Evolutionary conservation across 192 early-diverging fungal genomes (phyloP).

Genomic region (Coemansia sp.): DNA sequence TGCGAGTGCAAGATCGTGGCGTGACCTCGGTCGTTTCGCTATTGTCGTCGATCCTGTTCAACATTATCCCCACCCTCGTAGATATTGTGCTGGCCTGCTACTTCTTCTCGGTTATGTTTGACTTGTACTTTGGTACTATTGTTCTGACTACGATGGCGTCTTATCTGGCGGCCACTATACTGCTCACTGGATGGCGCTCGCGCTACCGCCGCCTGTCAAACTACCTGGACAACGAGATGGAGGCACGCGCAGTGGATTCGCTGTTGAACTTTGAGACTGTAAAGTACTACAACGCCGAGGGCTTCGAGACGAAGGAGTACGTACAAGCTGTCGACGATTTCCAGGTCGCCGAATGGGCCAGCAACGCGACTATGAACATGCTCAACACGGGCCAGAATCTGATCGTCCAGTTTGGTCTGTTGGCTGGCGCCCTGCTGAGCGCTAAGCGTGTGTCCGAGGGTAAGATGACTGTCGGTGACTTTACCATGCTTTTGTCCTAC

Average conservation of each 20-base stretch:
- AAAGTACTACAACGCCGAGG: slow-evolving; percentile 94
- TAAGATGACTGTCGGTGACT: slow-evolving; percentile 76
- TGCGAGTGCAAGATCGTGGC: slow-evolving; percentile 77
- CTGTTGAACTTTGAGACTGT: slow-evolving; percentile 99
- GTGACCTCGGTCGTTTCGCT: slow-evolving; percentile 70
- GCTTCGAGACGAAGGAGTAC: slow-evolving; percentile 83
- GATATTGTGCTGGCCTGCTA: slow-evolving; percentile 86
- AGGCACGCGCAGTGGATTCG: slow-evolving; percentile 89
- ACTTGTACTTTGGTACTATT: slow-evolving; percentile 79
- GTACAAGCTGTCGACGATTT: slow-evolving; percentile 74
- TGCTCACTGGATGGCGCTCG: slow-evolving; percentile 87
- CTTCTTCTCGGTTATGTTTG: slow-evolving; percentile 68
- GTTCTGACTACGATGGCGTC: slow-evolving; percentile 85
- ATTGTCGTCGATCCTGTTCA: slow-evolving; percentile 83
- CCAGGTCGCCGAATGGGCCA: slow-evolving; percentile 86
- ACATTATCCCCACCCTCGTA: slow-evolving; percentile 85
- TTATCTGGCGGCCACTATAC: slow-evolving; percentile 82
- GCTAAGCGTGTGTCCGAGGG: slow-evolving; percentile 81
- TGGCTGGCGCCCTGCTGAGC: slow-evolving; percentile 80
- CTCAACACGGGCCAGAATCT: slow-evolving; percentile 88
- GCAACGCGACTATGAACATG: slow-evolving; percentile 70
- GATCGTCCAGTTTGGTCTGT: slow-evolving; percentile 83
- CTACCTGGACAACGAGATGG: slow-evolving; percentile 82
- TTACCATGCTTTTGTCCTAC: slow-evolving; percentile 87
- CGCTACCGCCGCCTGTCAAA: slow-evolving; percentile 81